Percentiles rank a stretch among this genome's conserved stretches.
Conservation (phyloP, 2,329 filamentous ascomycete genomes). For the Alternaria arbusti region DNA sequence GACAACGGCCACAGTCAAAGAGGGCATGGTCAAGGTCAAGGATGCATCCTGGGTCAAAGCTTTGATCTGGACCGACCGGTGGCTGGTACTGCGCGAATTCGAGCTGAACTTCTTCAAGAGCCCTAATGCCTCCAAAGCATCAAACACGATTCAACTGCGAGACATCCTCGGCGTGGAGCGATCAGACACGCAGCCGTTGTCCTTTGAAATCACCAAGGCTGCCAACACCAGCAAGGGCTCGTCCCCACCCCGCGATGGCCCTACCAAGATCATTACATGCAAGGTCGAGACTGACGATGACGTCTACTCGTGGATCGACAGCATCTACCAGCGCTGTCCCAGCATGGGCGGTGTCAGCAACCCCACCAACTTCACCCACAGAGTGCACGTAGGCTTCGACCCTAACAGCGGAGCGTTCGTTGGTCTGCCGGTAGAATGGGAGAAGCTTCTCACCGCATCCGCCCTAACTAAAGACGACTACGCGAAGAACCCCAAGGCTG, state of each 20-base stretch:
- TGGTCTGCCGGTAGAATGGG: slow-evolving; percentile 94
- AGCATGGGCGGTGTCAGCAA: slow-evolving; percentile 99
- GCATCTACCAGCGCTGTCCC: slow-evolving; percentile 94
- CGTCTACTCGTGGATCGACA: slow-evolving; percentile 98
- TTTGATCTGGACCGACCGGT: slow-evolving; percentile 88
- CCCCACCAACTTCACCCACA: slow-evolving; percentile 96
- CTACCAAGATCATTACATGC: slow-evolving; percentile 84
- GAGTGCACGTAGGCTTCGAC: slow-evolving; percentile 97
- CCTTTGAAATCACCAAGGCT: slow-evolving; percentile 88
- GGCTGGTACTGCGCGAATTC: slow-evolving; percentile 88
- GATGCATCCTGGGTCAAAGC: slow-evolving; percentile 86
- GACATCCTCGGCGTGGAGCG: slow-evolving; percentile 90
- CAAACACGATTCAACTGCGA: slow-evolving; percentile 82
- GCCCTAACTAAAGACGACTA: slow-evolving; percentile 99
- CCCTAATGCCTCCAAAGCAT: slow-evolving; percentile 79
- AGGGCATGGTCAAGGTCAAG: slow-evolving; percentile 85
- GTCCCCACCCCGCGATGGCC: slow-evolving; percentile 79
- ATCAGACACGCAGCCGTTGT: slow-evolving; percentile 88
- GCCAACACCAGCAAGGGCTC: slow-evolving; percentile 63
- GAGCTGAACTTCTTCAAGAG: slow-evolving; percentile 94
- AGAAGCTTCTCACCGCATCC: slow-evolving; percentile 92
- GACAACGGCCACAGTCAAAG: slow-evolving; percentile 52
- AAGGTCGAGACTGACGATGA: slow-evolving; percentile 96
- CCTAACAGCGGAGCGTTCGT: slow-evolving; percentile 94
- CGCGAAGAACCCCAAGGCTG: slow-evolving; percentile 81